Evolutionary conservation across 1,284 basidiomycete species (phyloP).

Genomic region (Pascua guehoae): DNA sequence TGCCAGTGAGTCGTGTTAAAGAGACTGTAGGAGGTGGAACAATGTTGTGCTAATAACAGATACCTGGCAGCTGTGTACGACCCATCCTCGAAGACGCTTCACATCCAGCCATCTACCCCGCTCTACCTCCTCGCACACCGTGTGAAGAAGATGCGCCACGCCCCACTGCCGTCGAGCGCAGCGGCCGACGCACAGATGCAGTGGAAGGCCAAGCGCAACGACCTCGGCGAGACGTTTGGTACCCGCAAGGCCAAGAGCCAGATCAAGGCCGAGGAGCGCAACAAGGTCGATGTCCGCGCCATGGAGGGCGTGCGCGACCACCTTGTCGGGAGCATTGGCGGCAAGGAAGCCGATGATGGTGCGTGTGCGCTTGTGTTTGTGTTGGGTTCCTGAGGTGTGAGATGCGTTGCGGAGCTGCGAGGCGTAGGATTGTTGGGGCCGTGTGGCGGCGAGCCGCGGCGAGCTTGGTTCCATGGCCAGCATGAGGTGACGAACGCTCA

Average conservation of each 20-base stretch:
- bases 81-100: constrained; percentile 65
- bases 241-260: constrained; percentile 85
- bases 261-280: constrained; percentile 77
- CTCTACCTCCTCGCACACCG: constrained; percentile 71
- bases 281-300: constrained; percentile 76
- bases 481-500: not conserved
- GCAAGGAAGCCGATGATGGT: constrained; percentile 53
- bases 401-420: too few relatives aligned
- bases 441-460: too few relatives aligned
- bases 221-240: constrained; percentile 85
- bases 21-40: not conserved
- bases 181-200: constrained; percentile 54
- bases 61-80: constrained; percentile 56
- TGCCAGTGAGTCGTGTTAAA: constrained; percentile 54
- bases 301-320: constrained; percentile 75
- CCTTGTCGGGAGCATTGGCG: constrained; percentile 74
- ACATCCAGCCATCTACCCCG: constrained; percentile 61
- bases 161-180: constrained; percentile 19
- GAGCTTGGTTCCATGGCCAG: not conserved
- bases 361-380: not conserved
- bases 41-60: constrained; percentile 15
- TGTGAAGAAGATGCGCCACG: constrained; percentile 70
- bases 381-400: not conserved
- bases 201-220: constrained; percentile 63
- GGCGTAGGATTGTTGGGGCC: too few relatives aligned